Conservation (phyloP, 805 yeast species). For the Candida coquimbonensis region DNA sequence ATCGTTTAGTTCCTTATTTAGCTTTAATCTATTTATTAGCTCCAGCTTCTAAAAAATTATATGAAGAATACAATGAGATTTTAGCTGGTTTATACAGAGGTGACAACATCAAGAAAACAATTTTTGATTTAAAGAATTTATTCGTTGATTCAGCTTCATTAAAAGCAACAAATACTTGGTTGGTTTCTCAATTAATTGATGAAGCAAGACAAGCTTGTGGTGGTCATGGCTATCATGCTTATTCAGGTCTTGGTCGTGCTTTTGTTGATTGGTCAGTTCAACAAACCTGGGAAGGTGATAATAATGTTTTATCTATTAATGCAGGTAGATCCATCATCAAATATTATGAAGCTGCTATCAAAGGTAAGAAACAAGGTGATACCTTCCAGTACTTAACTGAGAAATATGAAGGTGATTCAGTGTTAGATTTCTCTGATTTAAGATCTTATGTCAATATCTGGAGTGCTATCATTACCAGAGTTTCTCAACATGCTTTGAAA, state of each 20-base stretch:
- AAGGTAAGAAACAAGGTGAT: constrained; percentile 26
- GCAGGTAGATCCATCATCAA: constrained; percentile 66
- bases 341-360: constrained; percentile 31
- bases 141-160: constrained; percentile 83
- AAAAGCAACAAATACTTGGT: constrained; percentile 88
- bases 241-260: constrained; percentile 84
- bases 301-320: constrained; percentile 76
- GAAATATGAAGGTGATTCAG: constrained; percentile 18
- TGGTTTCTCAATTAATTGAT: constrained; percentile 70
- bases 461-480: constrained; percentile 30
- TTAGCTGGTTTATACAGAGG: constrained; percentile 45
- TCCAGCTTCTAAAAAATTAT: constrained; percentile 60
- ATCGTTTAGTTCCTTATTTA: constrained; percentile 77
- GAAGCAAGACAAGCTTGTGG: constrained; percentile 93
- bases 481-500: constrained; percentile 24
- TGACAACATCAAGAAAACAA: constrained; percentile 41
- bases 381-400: constrained; percentile 26
- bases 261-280: constrained; percentile 95
- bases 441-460: constrained; percentile 22
- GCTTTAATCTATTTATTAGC: constrained; percentile 74
- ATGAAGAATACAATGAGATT: constrained; percentile 41
- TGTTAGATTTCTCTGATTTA: constrained; percentile 18
- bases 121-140: constrained; percentile 63
- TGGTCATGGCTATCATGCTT: constrained; percentile 94
- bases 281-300: constrained; percentile 98